Base-by-base conservation (phyloP, 2,329 filamentous ascomycete species). In the Colletotrichum theobromicola region DNA sequence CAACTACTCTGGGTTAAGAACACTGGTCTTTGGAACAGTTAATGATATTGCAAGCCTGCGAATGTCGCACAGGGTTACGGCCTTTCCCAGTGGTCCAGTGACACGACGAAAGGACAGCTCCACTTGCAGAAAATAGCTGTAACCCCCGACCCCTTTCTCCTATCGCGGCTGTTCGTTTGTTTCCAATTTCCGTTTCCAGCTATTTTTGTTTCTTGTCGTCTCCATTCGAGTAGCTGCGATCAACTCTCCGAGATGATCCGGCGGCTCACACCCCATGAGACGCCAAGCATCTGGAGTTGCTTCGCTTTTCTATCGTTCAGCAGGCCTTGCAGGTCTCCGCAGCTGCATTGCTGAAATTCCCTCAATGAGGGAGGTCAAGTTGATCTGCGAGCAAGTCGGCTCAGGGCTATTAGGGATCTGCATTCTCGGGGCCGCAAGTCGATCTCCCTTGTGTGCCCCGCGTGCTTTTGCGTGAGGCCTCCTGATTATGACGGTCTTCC, bases 211-310 rank as follows among this genome's bases (percentile, higher is more conserved):
- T 62, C 35, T 62, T 32, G 7, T 57, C 34, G 61, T 65, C 34
- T 34, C 37, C 26, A 35, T 57, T 24, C 12, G 12, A 32, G 28
- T n/a, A 16, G 61, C 61, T 50, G 28, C 67, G 35, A 55, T 62
- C 34, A 30, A 13, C 30, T 55, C 55, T 46, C 37, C 34, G 57
- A 62, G 57, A 67, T 50, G 53, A 65, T 50, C 55, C 42, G 18
- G 30, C 34, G 35, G 61, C 53, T 74, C 67, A 67, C 21, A 66
- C 57, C 46, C 55, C 68, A 62, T 67, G 68, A 74, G 62, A 67
- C 62, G 72, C 72, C 62, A 74, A 74, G 68, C 37, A 53, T 67
- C 13, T 34, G 46, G 46, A 58, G 34, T 46, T 67, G 30, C 57
- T 35, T 61, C 57, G n/a, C 18, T 61, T 35, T 34, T 21, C n/a